A percentile compares a stretch with the other conserved stretches of the same genome.
Conservation (phyloP, 31 red algal species). For the Endocladia muricata region DNA sequence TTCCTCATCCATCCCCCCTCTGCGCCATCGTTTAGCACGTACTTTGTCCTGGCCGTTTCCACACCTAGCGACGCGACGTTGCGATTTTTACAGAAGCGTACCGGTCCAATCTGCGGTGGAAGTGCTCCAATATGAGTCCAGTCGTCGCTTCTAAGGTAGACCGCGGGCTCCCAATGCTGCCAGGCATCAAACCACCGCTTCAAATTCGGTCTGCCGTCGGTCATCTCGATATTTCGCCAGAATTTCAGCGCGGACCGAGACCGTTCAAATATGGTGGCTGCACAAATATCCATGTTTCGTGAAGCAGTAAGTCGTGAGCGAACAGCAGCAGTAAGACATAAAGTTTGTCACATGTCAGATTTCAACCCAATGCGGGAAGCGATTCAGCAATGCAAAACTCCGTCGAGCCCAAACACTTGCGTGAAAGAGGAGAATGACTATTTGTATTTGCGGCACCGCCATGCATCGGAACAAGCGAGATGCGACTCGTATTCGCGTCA, state of each 20-base stretch:
- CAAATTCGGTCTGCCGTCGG: conserved; percentile 53
- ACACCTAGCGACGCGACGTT: conserved; percentile 15
- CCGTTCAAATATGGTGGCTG: conserved; percentile 57
- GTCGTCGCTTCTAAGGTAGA: conserved; percentile 51
- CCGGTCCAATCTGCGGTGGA: conserved; percentile 73
- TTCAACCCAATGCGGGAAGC: too few species aligned
- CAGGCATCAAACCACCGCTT: conserved; percentile 55
- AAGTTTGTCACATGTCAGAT: too few species aligned
- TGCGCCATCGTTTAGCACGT: conserved; percentile 53
- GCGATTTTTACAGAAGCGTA: conserved; percentile 30
- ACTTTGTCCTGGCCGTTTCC: conserved; percentile 31
- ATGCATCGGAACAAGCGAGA: too few species aligned
- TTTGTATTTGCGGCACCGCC: too few species aligned
- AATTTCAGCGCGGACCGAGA: conserved; percentile 49
- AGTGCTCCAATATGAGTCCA: conserved; percentile 70
- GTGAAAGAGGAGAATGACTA: too few species aligned
- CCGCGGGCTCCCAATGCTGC: conserved; percentile 40
- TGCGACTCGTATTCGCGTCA: too few species aligned
- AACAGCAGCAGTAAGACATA: too few species aligned
- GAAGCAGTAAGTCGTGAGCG: too few species aligned
- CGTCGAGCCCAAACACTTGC: too few species aligned
- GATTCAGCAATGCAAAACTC: too few species aligned
- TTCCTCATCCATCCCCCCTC: conserved; percentile 23
- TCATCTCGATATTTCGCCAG: conserved; percentile 66
- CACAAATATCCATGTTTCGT: too few species aligned